These are phyloP conservation scores for Chalaropsis ovoidea DNA, from an alignment of 2,329 filamentous ascomycete genomes.

Conservation along the genomic window DNA sequence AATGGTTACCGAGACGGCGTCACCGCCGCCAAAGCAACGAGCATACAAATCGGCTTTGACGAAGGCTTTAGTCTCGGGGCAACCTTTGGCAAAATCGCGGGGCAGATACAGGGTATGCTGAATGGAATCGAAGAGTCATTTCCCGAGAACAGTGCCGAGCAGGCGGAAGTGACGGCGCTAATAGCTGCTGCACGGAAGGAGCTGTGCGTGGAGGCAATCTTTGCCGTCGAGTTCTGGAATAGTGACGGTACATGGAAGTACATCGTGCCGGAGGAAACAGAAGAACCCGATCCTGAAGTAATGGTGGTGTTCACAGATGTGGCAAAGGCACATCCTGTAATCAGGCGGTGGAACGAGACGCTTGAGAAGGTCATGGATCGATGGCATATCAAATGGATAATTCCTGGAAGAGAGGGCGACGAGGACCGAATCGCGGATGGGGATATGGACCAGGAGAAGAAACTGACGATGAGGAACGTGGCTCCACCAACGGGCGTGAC, in stretches of 20 bases:
- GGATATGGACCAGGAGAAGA: constrained; percentile 35
- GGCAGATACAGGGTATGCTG: constrained; percentile 64
- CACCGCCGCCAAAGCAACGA: constrained; percentile 59
- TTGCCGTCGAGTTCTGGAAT: constrained; percentile 56
- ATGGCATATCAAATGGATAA: constrained; percentile 23
- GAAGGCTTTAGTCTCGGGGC: constrained; percentile 80
- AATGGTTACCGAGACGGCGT: constrained; percentile 88
- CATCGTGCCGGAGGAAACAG: constrained; percentile 35
- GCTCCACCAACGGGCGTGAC: constrained; percentile 17
- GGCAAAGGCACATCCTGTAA: constrained; percentile 56
- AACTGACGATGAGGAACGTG: constrained; percentile 29
- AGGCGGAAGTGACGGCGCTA: constrained; percentile 31
- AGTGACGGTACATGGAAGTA: constrained; percentile 63
- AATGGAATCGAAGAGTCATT: constrained; percentile 56
- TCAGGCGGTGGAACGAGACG: constrained; percentile 45
- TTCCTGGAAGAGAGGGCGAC: constrained; percentile 23
- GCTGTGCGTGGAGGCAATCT: constrained; percentile 51
- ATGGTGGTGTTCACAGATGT: constrained; percentile 51
- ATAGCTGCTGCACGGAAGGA: constrained; percentile 46
- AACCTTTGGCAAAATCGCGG: constrained; percentile 62
- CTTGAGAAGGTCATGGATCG: constrained; percentile 17
- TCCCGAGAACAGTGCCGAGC: constrained; percentile 28
- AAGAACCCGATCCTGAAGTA: constrained; percentile 29
- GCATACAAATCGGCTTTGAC: constrained; percentile 82
- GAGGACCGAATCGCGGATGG: constrained; percentile 30